Base-by-base conservation (phyloP, 139 green algal genomes). In the Monoraphidium neglectum region DNA sequence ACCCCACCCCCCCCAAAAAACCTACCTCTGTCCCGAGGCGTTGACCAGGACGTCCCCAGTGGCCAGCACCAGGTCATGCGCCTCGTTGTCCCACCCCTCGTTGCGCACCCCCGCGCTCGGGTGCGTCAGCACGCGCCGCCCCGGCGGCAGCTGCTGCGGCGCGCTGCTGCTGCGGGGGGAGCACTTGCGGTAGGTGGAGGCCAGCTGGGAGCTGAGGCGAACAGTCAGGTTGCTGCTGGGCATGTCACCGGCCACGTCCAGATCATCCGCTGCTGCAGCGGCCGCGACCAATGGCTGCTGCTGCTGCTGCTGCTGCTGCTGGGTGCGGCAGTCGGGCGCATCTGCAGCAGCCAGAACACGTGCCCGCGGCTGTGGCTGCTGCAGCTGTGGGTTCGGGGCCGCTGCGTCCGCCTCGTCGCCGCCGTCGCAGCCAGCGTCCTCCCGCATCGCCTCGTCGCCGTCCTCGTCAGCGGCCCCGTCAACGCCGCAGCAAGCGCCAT, bases 61-160 rank as follows among this genome's bases (percentile, higher is more conserved):
- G 37, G 70, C 77, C 35, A 98, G 76, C n/a, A 98, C 94, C 5
- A 98, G 86, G 80, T 98, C 94, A 6, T 76, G 78, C 70, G 93
- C 90, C 47, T 90, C 90, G 57, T 98, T 98, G 82, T 98, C 94
- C 30, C 78, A 88, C 15, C 92, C 92, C 24, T 91, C 76, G 70
- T 96, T 96, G 70, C 78, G 83, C 1, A 83, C 68, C 0, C 85
- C 87, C 35, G 83, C 72, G 2, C 57, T 76, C 1, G 93, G 93
- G 38, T 94, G 92, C 1, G 93, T 98, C 35, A 98, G 84, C 37
- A 86, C 74, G 5, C 89, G 77, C 36, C 82, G 75, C 16, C 54
- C 49, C 65, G 64, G 66, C 40, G 66, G 56, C 51, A 56, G 63
- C 47, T 49, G 28, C 35, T 70, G 57, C 0, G 30, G 30, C 32